Conservation (phyloP, 805 yeast genomes). For the Lipomyces spencermartinsiae region DNA sequence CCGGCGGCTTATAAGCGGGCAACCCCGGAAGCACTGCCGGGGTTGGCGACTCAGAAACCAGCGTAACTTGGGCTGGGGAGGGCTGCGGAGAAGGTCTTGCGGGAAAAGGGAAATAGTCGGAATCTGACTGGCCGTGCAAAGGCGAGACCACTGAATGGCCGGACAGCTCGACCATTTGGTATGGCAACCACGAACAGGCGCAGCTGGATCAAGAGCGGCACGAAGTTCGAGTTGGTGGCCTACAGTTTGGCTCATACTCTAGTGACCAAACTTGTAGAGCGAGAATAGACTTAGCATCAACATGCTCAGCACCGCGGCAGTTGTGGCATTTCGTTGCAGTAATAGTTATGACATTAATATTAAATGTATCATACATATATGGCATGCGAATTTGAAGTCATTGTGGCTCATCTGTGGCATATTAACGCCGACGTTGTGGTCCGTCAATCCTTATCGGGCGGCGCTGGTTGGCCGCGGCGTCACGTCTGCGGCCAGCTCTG, state of each 20-base stretch:
- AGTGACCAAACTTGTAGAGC: too few species aligned
- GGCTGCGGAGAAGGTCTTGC: slow-evolving; percentile 19
- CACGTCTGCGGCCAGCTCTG: too few species aligned
- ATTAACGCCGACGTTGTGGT: slow-evolving; percentile 3
- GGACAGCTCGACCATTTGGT: slow-evolving; percentile 12
- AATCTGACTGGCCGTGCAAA: not conserved
- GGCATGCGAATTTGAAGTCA: not conserved
- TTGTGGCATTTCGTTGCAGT: too few species aligned
- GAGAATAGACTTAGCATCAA: too few species aligned
- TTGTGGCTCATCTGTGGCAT: not conserved
- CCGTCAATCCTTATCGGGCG: not conserved
- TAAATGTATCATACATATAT: not conserved
- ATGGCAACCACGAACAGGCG: not conserved
- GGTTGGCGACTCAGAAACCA: not conserved
- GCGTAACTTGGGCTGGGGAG: not conserved
- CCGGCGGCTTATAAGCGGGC: not conserved
- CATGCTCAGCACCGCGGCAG: too few species aligned
- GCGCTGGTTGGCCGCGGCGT: not conserved
- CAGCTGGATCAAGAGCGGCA: not conserved
- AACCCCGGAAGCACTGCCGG: not conserved
- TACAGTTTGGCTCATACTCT: too few species aligned
- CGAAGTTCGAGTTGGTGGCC: too few species aligned
- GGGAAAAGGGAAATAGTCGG: slow-evolving; percentile 36
- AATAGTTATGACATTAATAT: not conserved
- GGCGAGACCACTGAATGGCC: slow-evolving; percentile 13